Percentiles rank a stretch among this genome's conserved stretches.
phyloP scores from a whole-genome alignment of 169 alveolate genomes.

The Plasmodium berghei region DNA sequence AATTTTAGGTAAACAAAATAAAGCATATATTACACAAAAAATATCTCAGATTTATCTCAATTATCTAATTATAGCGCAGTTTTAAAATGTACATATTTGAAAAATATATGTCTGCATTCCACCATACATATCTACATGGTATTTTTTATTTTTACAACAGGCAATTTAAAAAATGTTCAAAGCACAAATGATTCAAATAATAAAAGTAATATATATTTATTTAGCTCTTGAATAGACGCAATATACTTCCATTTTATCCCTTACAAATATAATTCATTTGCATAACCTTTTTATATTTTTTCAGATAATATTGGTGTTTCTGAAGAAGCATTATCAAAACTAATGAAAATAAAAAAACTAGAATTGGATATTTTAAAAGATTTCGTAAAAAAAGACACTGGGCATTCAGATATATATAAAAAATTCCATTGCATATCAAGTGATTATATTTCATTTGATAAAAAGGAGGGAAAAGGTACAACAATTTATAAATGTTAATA shows the following conservation, averaged over 20 bases:
- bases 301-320: conserved; percentile 53
- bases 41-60: no score
- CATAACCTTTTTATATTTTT: neutral
- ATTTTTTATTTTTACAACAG: conserved; percentile 7
- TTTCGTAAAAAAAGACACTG: conserved; percentile 27
- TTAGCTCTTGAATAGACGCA: neutral
- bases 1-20: conserved; percentile 50
- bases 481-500: no score
- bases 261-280: neutral
- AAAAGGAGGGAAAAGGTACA: conserved; percentile 10
- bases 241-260: neutral
- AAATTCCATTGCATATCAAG: conserved; percentile 70
- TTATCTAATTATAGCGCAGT: neutral
- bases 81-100: no score
- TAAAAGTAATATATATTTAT: conserved; percentile 22
- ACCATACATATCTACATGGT: no score
- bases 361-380: conserved; percentile 66
- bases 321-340: conserved; percentile 43
- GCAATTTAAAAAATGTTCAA: conserved; percentile 38
- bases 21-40: neutral
- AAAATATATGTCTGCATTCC: no score
- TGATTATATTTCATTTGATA: conserved; percentile 10
- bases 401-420: conserved; percentile 27
- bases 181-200: conserved; percentile 18
- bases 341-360: conserved; percentile 50